A percentile compares a stretch with the other conserved stretches of the same genome.
phyloP scores from a whole-genome alignment of 306 rosid genomes.

The Cucurbita pepo region DNA sequence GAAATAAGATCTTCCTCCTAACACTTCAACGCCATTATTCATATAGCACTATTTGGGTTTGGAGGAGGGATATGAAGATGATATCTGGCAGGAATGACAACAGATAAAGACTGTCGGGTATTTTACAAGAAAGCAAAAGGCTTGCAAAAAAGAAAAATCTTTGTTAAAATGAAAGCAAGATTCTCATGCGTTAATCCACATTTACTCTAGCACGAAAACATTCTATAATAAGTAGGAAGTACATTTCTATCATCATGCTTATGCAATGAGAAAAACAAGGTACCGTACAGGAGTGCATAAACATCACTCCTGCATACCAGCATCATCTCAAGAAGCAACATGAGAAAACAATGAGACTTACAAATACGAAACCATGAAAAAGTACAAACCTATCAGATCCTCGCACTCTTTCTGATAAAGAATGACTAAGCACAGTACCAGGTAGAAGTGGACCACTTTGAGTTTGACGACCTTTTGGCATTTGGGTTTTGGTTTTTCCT shows the following conservation, averaged over 20 bases:
- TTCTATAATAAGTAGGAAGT: background rate
- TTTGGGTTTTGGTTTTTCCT: slow-evolving; percentile 35
- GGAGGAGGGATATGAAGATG: background rate
- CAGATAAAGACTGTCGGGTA: background rate
- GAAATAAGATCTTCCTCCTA: background rate
- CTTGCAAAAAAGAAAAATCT: background rate
- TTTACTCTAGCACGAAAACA: background rate
- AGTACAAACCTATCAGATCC: slow-evolving; percentile 37
- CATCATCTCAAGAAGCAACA: background rate
- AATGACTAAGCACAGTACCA: slow-evolving; percentile 52
- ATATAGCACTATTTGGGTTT: background rate
- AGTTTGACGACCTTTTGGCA: slow-evolving; percentile 47
- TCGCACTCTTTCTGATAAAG: slow-evolving; percentile 48
- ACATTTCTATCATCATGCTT: background rate
- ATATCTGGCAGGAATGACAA: background rate
- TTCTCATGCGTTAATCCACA: background rate
- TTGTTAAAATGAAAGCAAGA: background rate
- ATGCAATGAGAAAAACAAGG: background rate
- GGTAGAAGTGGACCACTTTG: slow-evolving; percentile 79
- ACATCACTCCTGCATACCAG: background rate
- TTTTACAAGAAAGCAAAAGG: background rate
- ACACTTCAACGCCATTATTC: background rate
- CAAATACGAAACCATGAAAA: background rate
- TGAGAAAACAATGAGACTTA: background rate
- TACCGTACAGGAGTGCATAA: background rate